phyloP scores from a whole-genome alignment of 2,329 filamentous ascomycete species.

The Beauveria caledonica region DNA sequence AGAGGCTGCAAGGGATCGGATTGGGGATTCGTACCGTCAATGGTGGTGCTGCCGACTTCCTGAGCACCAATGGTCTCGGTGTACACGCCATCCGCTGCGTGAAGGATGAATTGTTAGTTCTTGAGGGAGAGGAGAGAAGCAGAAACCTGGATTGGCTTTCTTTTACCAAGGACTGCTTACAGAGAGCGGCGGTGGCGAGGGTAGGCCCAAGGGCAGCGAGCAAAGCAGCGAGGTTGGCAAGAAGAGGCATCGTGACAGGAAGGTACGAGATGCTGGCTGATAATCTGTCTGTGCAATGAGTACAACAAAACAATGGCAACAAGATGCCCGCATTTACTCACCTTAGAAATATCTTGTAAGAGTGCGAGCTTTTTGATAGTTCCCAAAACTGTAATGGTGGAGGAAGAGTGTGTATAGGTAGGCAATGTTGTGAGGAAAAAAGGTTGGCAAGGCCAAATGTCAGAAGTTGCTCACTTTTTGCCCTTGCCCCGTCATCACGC shows the following conservation, averaged over 20 bases:
- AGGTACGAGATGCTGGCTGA: background rate
- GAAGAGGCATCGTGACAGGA: slow-evolving; percentile 3
- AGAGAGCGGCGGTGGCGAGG: background rate
- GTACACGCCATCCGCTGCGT: slow-evolving; percentile 21
- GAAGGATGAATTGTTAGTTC: background rate
- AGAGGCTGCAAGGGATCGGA: background rate
- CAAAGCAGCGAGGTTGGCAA: slow-evolving; percentile 1
- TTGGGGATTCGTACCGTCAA: slow-evolving; percentile 20
- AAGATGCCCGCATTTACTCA: background rate
- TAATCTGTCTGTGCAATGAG: background rate
- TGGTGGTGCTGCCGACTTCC: slow-evolving; percentile 24
- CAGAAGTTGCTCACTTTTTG: slow-evolving; percentile 1
- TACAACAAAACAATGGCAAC: background rate
- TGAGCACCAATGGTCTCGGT: slow-evolving; percentile 24
- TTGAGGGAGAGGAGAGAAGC: background rate
- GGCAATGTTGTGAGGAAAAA: background rate
- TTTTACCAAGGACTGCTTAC: background rate
- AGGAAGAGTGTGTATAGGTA: background rate
- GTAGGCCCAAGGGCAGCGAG: background rate
- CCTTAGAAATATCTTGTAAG: background rate
- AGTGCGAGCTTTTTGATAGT: background rate
- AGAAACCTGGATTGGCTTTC: background rate
- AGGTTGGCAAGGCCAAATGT: background rate
- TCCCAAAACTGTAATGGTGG: too few species aligned
- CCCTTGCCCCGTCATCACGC: background rate